phyloP scores from a whole-genome alignment of 371 early-diverging fungal species.

The Mortierella polycephala region DNA sequence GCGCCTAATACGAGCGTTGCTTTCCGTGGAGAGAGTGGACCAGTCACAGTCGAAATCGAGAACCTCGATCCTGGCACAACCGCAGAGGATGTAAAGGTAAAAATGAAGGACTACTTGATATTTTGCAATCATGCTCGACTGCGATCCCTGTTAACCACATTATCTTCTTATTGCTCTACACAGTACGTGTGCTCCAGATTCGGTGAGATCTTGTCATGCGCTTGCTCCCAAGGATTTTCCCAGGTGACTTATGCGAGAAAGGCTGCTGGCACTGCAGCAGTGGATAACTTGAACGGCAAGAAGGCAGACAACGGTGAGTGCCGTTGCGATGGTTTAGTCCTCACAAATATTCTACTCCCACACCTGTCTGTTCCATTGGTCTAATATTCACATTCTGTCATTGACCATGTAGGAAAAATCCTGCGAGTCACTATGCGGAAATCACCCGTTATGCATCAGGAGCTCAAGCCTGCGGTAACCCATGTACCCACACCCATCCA shows the following conservation, averaged over 20 bases:
- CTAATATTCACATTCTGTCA: background rate
- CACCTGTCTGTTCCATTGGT: too few species aligned
- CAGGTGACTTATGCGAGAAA: slow-evolving; percentile 50
- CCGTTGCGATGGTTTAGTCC: background rate
- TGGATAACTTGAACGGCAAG: slow-evolving; percentile 46
- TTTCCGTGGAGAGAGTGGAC: slow-evolving; percentile 57
- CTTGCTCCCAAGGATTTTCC: slow-evolving; percentile 40
- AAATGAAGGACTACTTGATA: background rate
- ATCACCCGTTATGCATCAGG: slow-evolving; percentile 31
- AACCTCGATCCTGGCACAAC: slow-evolving; percentile 67
- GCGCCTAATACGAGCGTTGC: slow-evolving; percentile 37
- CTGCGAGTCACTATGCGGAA: slow-evolving; percentile 39
- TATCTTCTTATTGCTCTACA: background rate
- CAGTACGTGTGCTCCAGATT: slow-evolving; percentile 52
- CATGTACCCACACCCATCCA: slow-evolving; percentile 30
- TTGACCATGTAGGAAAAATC: slow-evolving; percentile 19
- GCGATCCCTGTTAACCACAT: background rate
- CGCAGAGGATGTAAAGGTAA: slow-evolving; percentile 70
- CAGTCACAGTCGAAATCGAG: slow-evolving; percentile 63
- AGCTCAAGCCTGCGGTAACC: background rate
- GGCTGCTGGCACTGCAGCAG: slow-evolving; percentile 43
- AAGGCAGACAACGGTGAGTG: slow-evolving; percentile 45
- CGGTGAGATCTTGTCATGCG: slow-evolving; percentile 49
- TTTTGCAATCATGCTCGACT: too few species aligned
- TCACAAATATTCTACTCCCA: background rate